A percentile compares a stretch with the other conserved stretches of the same genome.
These are phyloP conservation scores for Polytolypa hystricis DNA, from an alignment of 2,329 filamentous ascomycete species.

Conservation along the genomic window DNA sequence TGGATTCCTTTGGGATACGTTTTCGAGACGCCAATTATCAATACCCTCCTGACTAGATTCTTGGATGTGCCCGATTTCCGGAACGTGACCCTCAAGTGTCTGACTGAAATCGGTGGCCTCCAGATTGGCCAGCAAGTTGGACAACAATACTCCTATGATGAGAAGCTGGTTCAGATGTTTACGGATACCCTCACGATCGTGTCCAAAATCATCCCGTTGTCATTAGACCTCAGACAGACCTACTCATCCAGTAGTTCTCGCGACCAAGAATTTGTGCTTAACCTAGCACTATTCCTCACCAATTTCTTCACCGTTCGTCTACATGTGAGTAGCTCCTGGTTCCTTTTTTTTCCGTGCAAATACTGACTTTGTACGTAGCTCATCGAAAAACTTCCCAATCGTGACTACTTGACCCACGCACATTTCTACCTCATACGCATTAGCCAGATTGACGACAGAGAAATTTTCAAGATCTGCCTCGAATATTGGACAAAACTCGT, in stretches of 20 bases:
- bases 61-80: slow-evolving; percentile 89
- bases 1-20: slow-evolving; percentile 99
- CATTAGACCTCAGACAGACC: slow-evolving; percentile 79
- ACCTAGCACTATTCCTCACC: slow-evolving; percentile 86
- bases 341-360: not conserved
- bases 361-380: slow-evolving; percentile 52
- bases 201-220: slow-evolving; percentile 81
- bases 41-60: slow-evolving; percentile 85
- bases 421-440: slow-evolving; percentile 98
- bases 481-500: slow-evolving; percentile 99
- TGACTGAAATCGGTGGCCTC: slow-evolving; percentile 92
- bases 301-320: slow-evolving; percentile 96
- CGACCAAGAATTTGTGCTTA: slow-evolving; percentile 97
- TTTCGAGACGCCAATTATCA: slow-evolving; percentile 93
- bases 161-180: slow-evolving; percentile 96
- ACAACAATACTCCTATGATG: slow-evolving; percentile 67
- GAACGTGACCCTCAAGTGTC: slow-evolving; percentile 89
- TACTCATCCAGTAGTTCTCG: slow-evolving; percentile 84
- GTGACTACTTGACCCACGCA: slow-evolving; percentile 86
- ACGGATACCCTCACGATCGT: slow-evolving; percentile 91
- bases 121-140: slow-evolving; percentile 68
- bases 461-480: slow-evolving; percentile 98
- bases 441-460: slow-evolving; percentile 94
- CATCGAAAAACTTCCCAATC: slow-evolving; percentile 90
- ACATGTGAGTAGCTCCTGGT: slow-evolving; percentile 45